Evolutionary conservation across 2,329 filamentous ascomycete genomes (phyloP), one percentile per base, ranked within the genome.

Genomic region (Pseudocercospora fuligena): DNA sequence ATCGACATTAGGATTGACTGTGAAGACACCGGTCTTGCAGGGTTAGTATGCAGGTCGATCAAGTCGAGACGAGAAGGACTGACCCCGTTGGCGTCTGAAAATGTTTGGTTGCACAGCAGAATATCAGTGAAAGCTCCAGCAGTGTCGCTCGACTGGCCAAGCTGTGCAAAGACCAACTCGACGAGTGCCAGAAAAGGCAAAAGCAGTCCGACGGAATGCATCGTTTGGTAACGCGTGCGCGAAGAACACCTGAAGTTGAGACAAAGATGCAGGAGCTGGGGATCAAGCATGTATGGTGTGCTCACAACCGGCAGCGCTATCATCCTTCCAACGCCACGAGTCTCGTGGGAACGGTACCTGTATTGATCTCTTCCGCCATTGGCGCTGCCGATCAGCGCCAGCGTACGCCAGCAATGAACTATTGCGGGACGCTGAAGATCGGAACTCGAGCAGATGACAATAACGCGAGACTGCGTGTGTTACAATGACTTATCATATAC

Each of bases 1-100:
- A 47, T 61, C 43, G 25, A 69, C 61, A 29, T 64, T 29, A 7
- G 66, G 64, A 19, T 66, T 66, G 33, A 62, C 23, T 53, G 47
- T 33, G 60, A 53, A 53, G 14, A 53, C 49, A 23, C 49, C 49
- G 14, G 49, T 53, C 49, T 53, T 53, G 23, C 49, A 47, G 11
- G 19, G 23, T 53, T 12, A 53, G 49, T 16, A 25, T 25, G 49
- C n/a, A 19, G n/a, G 46, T 21, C 5, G 19, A 12, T 53, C 49
- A 53, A 25, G 23, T 16, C 19, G 14, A 27, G 49, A 53, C 19
- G 29, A 23, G 12, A 16, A 23, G 19, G 19, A 25, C 49, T 53
- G 14, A 53, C 49, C 23, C 19, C 49, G 49, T 53, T 53, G 8
- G 49, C 49, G 3, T 53, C 21, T 27, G 49, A 23, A 53, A 53